These are phyloP conservation scores for Escallonia rubra DNA, from an alignment of 129 eudicot species.

Conservation along the genomic window DNA sequence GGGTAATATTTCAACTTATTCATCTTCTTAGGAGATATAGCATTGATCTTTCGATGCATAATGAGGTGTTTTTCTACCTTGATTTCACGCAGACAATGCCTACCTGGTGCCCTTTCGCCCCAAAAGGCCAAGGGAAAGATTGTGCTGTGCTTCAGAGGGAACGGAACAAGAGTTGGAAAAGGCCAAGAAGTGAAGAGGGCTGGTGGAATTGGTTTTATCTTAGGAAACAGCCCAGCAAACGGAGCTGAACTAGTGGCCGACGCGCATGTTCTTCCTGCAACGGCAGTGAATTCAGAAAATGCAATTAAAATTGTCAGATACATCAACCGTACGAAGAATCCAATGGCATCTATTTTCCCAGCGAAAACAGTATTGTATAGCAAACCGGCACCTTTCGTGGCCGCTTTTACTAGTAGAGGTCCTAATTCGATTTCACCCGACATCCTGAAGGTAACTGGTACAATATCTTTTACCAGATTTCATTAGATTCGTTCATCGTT, in stretches of 20 bases:
- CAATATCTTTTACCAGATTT: conserved; percentile 68
- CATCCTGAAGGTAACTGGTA: conserved; percentile 65
- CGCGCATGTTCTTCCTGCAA: conserved; percentile 84
- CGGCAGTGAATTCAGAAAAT: conserved; percentile 46
- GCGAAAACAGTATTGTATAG: conserved; percentile 37
- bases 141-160: conserved; percentile 73
- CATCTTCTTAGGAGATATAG: too few relatives aligned
- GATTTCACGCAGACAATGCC: conserved; percentile 69
- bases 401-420: conserved; percentile 82
- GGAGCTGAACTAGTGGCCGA: conserved; percentile 67
- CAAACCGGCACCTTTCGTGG: conserved; percentile 79
- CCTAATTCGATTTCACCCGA: conserved; percentile 60
- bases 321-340: conserved; percentile 48
- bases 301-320: conserved; percentile 46
- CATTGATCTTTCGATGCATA: not conserved
- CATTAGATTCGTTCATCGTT: not conserved
- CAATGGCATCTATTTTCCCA: conserved; percentile 39
- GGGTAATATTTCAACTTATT: conserved; percentile 34
- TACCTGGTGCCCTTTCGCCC: conserved; percentile 67
- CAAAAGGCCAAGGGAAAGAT: conserved; percentile 73
- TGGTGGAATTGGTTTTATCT: conserved; percentile 70
- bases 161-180: conserved; percentile 73
- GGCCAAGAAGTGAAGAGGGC: conserved; percentile 80
- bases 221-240: conserved; percentile 57
- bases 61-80: conserved; percentile 23